phyloP scores from a whole-genome alignment of 495 filamentous ascomycete genomes.

The Neurospora hispaniola region DNA sequence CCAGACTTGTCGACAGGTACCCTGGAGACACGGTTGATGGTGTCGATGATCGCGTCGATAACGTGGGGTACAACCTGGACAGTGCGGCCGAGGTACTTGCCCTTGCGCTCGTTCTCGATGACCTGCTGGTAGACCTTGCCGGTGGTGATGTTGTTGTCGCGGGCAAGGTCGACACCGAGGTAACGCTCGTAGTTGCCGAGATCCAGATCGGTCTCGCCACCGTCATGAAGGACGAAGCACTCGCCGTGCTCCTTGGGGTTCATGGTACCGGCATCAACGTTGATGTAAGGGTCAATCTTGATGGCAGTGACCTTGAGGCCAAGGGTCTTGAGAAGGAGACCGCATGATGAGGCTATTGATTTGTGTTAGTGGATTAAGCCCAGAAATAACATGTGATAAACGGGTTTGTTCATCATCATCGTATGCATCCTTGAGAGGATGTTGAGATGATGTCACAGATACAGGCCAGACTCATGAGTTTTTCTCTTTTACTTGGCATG shows the following conservation, averaged over 20 bases:
- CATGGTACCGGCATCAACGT: conserved; percentile 67
- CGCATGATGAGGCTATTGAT: conserved; percentile 30
- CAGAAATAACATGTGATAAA: conserved; percentile 8
- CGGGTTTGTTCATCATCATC: background rate
- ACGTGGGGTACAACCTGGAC: conserved; percentile 92
- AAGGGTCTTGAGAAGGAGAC: conserved; percentile 72
- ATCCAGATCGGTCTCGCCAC: conserved; percentile 58
- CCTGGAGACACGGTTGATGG: conserved; percentile 78
- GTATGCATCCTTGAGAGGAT: background rate
- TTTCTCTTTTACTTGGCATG: background rate
- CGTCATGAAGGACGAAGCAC: conserved; percentile 29
- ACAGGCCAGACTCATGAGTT: background rate
- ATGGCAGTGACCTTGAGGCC: conserved; percentile 48
- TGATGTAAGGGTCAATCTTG: conserved; percentile 73
- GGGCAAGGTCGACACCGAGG: conserved; percentile 49
- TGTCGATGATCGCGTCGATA: conserved; percentile 83
- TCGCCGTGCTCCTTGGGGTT: conserved; percentile 53
- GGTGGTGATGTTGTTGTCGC: conserved; percentile 87
- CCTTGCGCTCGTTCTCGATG: conserved; percentile 60
- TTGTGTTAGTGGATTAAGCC: background rate
- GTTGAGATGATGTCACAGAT: conserved; percentile 1
- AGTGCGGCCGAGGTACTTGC: conserved; percentile 84
- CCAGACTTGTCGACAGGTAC: conserved; percentile 81
- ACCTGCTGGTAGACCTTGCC: conserved; percentile 91
- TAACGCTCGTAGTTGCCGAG: conserved; percentile 85